Evolutionary conservation across 139 green algal species (phyloP).

Genomic region (Desmodesmus armatus): DNA sequence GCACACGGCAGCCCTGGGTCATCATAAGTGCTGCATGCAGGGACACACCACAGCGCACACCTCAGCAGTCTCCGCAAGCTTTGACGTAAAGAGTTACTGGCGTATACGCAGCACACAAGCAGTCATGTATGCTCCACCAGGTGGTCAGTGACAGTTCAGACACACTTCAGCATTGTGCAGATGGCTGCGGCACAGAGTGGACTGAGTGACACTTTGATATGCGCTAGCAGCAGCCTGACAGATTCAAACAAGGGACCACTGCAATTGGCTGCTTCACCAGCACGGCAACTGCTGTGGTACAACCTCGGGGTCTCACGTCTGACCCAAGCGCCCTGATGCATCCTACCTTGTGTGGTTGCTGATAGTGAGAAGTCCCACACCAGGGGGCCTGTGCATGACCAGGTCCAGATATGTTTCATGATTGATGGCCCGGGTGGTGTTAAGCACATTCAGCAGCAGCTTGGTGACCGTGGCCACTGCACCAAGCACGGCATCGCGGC

Average conservation of each 20-base stretch:
- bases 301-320: too few species aligned
- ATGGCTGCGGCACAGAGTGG: not conserved
- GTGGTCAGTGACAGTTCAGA: not conserved
- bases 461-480: constrained; percentile 67
- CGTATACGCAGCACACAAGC: not conserved
- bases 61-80: not conserved
- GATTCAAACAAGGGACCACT: not conserved
- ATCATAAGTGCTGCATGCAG: constrained; percentile 90
- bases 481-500: constrained; percentile 65
- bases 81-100: not conserved
- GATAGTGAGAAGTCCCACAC: constrained; percentile 75
- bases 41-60: not conserved
- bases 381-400: constrained; percentile 44
- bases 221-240: not conserved
- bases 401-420: constrained; percentile 47
- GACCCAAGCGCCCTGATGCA: too few species aligned
- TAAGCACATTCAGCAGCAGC: constrained; percentile 66
- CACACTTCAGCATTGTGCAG: not conserved
- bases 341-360: constrained; percentile 87
- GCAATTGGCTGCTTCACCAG: not conserved
- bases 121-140: not conserved
- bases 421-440: constrained; percentile 53
- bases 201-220: not conserved
- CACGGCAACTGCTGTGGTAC: too few species aligned
- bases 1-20: constrained; percentile 83